Evolutionary conservation across 495 filamentous ascomycete species (phyloP), one percentile per base, ranked within the genome.

Genomic region (Neurospora sp.): DNA sequence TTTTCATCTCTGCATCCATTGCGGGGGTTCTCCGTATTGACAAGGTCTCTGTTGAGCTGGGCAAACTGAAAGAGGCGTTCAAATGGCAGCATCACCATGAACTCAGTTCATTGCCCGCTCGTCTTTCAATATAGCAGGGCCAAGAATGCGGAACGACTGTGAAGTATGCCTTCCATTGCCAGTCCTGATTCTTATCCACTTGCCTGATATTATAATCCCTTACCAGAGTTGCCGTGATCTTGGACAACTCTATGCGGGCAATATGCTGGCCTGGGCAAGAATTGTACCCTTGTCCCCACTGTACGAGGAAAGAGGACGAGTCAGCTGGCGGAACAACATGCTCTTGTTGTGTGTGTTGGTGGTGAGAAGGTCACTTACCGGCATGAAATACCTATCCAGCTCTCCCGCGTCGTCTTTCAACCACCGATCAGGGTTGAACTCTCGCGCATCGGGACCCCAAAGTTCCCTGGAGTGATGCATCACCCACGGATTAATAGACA

Each of bases 401-500:
- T 40, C 74, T 1, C 76, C 72, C 10, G 44, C 35, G 10, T 79
- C 78, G 1, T 66, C 3, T 1, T 79, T 74, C 76, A 82, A 74
- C 83, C 84, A 86, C 40, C 83, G 77, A 18, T 80, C 73, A 31
- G 79, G 82, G 37, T 83, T 84, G 76, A 78, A 85, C 16, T 20
- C 74, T 20, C 78, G 66, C 14, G 78, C 76, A 70, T 85, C 84
- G 3, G 74, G 46, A 4, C 84, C 84, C 71, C 85, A 85, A 3
- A 82, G 35, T 1, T 76, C 66, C 5, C 74, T 73, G 40, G 78
- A 79, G 16, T 81, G 79, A 44, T 86, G 84, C 37, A 86, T 78
- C 8, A 84, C 81, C 80, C 80, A 85, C 1, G 81, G 73, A 70
- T 86, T 84, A 10, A 87, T 75, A 69, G 83, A 83, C 8, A 87